These are phyloP conservation scores for Pseudogymnoascus sp. DNA, from an alignment of 2,329 filamentous ascomycete species.

Conservation along the genomic window DNA sequence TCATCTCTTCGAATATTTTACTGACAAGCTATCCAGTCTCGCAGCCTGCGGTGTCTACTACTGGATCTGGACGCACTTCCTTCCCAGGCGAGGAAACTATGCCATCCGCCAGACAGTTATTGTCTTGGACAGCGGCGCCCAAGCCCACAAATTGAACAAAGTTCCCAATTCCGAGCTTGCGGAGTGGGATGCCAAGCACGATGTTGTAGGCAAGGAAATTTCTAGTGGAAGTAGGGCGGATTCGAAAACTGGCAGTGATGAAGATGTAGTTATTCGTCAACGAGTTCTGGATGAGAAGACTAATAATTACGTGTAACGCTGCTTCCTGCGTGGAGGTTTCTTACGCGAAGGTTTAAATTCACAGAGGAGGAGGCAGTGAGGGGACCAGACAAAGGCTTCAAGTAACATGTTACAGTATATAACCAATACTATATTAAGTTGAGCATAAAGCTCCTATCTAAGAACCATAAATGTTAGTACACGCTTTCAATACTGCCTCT, in stretches of 20 bases:
- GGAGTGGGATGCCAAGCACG: constrained; percentile 53
- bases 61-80: constrained; percentile 47
- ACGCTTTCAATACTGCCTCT: too few species aligned
- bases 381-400: too few species aligned
- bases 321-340: too few species aligned
- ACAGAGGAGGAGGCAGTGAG: too few species aligned
- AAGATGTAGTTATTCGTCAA: background rate
- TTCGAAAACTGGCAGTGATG: background rate
- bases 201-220: constrained; percentile 30
- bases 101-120: constrained; percentile 48
- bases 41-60: constrained; percentile 51
- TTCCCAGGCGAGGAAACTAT: constrained; percentile 49
- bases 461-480: too few species aligned
- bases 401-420: too few species aligned
- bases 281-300: background rate
- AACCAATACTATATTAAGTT: too few species aligned
- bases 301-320: background rate
- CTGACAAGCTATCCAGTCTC: constrained; percentile 33
- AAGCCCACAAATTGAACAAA: constrained; percentile 43
- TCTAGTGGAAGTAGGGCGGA: background rate
- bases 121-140: constrained; percentile 40
- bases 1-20: background rate
- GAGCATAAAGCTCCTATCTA: too few species aligned
- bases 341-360: too few species aligned
- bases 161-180: constrained; percentile 44